A percentile compares a stretch with the other conserved stretches of the same genome.
phyloP scores from a whole-genome alignment of 352 stramenopile genomes.

The Thalassiosira tumida region DNA sequence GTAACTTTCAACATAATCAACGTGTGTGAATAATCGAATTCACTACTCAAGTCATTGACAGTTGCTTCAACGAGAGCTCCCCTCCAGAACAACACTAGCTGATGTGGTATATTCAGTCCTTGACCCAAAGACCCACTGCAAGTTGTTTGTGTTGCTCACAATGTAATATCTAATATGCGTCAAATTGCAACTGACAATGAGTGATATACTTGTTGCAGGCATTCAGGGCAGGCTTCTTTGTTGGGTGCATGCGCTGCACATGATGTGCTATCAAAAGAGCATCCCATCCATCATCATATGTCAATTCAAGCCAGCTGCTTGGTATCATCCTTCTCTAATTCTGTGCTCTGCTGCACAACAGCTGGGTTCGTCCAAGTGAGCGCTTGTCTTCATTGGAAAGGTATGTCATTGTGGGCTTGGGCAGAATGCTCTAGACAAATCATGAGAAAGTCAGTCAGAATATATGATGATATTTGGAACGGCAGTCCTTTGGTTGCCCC shows the following conservation, averaged over 20 bases:
- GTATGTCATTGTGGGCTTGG: conserved; percentile 38
- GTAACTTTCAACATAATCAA: conserved; percentile 62
- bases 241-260: too few relatives aligned
- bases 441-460: conserved; percentile 70
- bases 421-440: conserved; percentile 65
- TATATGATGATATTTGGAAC: conserved; percentile 62
- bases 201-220: too few relatives aligned
- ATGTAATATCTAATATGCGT: too few relatives aligned
- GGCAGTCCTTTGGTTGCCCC: conserved; percentile 68
- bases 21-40: conserved; percentile 58
- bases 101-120: too few relatives aligned
- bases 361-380: conserved; percentile 62
- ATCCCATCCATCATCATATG: conserved; percentile 56
- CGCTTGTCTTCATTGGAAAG: conserved; percentile 62
- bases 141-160: too few relatives aligned
- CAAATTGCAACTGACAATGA: too few relatives aligned
- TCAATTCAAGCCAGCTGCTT: conserved; percentile 29
- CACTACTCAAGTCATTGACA: conserved; percentile 54
- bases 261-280: too few relatives aligned
- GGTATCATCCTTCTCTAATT: conserved; percentile 44
- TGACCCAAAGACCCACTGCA: too few relatives aligned
- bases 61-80: conserved; percentile 70
- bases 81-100: conserved; percentile 59
- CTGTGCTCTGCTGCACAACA: conserved; percentile 11
- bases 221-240: too few relatives aligned